phyloP scores from a whole-genome alignment of 768 basidiomycete species.

The Tephrocybe sp. region DNA sequence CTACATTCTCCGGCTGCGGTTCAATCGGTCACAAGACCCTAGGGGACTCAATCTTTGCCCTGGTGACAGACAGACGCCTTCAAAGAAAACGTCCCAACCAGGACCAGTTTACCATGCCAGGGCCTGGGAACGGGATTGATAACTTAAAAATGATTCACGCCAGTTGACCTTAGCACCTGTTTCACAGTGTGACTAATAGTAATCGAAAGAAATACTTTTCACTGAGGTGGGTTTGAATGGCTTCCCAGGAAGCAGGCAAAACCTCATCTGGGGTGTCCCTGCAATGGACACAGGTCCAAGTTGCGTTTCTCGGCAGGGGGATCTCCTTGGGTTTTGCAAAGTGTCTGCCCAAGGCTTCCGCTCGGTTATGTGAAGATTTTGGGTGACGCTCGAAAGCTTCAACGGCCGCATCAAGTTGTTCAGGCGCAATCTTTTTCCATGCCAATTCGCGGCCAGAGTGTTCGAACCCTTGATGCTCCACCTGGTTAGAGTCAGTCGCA shows the following conservation, averaged over 20 bases:
- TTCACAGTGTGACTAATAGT: no score
- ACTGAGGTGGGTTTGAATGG: conserved; percentile 31
- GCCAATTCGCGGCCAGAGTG: background rate
- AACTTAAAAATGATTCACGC: no score
- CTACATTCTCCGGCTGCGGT: no score
- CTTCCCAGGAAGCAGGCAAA: conserved; percentile 23
- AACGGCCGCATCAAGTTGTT: conserved; percentile 3
- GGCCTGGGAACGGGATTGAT: no score
- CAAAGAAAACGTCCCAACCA: no score
- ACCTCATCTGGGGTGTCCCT: conserved; percentile 38
- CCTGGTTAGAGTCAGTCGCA: background rate
- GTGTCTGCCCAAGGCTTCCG: background rate
- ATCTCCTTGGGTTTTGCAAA: no score
- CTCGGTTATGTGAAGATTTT: background rate
- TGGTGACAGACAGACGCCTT: no score
- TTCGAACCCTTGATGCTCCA: conserved; percentile 4
- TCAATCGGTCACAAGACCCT: no score
- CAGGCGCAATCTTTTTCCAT: conserved; percentile 3
- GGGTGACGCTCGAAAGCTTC: conserved; percentile 1
- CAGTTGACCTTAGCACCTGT: no score
- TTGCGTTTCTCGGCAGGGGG: background rate
- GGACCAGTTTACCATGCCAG: no score
- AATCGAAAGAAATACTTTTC: no score
- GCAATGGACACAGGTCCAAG: conserved; percentile 41
- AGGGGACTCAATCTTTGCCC: no score